Percentiles rank a stretch among this genome's conserved stretches.
Conservation (phyloP, 306 rosid genomes). For the Vachellia pachyceras region DNA sequence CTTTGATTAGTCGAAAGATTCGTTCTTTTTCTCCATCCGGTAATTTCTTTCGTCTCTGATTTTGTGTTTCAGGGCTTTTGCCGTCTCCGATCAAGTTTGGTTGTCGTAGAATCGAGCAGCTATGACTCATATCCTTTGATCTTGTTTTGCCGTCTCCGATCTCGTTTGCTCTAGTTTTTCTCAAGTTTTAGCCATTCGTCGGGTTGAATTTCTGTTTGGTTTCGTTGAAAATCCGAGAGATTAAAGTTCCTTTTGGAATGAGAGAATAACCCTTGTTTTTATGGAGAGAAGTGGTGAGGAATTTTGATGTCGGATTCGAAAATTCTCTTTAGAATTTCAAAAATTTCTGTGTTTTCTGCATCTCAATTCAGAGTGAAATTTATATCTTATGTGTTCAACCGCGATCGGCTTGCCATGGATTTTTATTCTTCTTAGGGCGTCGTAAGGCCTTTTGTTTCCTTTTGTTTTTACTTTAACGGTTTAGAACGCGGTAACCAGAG, state of each 20-base stretch:
- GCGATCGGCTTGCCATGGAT: not conserved
- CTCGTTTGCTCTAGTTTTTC: constrained; percentile 3
- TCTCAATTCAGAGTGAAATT: not conserved
- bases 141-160: no score
- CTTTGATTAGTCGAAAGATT: not conserved
- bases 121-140: constrained; percentile 83
- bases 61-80: constrained; percentile 37
- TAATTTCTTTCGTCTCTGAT: not conserved
- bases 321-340: not conserved
- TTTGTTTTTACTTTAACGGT: constrained; percentile 61
- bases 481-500: constrained; percentile 88
- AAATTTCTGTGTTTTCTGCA: not conserved
- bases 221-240: constrained; percentile 13
- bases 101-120: constrained; percentile 39
- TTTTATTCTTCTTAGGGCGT: not conserved
- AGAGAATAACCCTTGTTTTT: not conserved
- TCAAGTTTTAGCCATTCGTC: constrained; percentile 11
- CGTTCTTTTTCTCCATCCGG: no score
- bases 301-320: not conserved
- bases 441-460: constrained; percentile 17
- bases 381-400: not conserved
- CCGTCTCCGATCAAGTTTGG: constrained; percentile 45
- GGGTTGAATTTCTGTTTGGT: constrained; percentile 35
- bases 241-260: not conserved
- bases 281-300: no score